phyloP scores from a whole-genome alignment of 352 stramenopile genomes.

The Phytophthora pisi region DNA sequence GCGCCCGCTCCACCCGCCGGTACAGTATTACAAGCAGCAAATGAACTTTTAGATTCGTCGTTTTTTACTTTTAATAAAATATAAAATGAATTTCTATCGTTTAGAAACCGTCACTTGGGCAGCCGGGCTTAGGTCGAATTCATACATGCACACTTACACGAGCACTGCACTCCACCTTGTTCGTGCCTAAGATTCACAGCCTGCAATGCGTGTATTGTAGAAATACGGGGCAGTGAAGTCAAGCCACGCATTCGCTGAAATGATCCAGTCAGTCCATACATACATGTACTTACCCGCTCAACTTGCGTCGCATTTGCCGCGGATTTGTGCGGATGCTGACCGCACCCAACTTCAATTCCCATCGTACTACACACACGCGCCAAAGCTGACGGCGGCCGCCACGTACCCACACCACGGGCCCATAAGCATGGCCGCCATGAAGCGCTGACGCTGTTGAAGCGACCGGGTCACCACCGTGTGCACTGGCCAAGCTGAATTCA shows the following conservation, averaged over 20 bases:
- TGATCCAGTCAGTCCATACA: too few relatives aligned
- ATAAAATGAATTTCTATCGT: background rate
- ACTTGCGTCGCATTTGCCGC: too few relatives aligned
- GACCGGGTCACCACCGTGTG: background rate
- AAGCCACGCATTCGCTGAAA: too few relatives aligned
- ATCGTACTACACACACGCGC: slow-evolving; percentile 71
- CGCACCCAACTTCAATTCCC: slow-evolving; percentile 21
- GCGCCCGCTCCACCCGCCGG: background rate
- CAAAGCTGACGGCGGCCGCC: slow-evolving; percentile 3
- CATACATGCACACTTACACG: slow-evolving; percentile 15
- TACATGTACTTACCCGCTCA: too few relatives aligned
- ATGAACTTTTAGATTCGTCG: too few relatives aligned
- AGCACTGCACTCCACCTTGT: background rate
- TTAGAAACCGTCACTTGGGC: too few relatives aligned
- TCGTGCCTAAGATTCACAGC: too few relatives aligned
- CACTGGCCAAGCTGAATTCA: background rate
- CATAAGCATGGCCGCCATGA: background rate
- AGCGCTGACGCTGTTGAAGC: background rate
- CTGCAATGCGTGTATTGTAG: too few relatives aligned
- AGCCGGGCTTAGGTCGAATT: too few relatives aligned
- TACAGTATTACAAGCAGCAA: slow-evolving; percentile 11
- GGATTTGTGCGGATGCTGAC: background rate
- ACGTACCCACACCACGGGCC: background rate
- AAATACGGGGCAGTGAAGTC: too few relatives aligned
- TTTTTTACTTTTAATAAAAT: too few relatives aligned